Evolutionary conservation across 768 basidiomycete genomes (phyloP), one percentile per base, ranked within the genome.

Genomic region (Boletellus emodensis): DNA sequence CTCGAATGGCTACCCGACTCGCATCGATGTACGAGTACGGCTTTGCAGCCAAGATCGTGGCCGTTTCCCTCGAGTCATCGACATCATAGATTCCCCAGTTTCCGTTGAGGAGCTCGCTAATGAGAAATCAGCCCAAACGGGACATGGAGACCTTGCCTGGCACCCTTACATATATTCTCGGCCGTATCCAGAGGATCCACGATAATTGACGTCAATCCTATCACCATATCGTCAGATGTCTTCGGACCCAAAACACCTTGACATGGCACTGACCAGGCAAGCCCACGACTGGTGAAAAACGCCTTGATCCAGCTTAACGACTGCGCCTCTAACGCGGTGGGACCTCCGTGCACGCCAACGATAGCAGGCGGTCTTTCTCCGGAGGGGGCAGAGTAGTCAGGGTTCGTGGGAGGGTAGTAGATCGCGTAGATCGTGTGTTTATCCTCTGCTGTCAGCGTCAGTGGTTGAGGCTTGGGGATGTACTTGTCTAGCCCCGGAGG

Each of bases 31-130:
- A 75, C 13, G 74, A 67, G 6, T n/a, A 12, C 0, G 75, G 72
- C 1, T 59, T 52, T 7, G 56, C 39, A 8, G 79, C 70, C 10
- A 59, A 14, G 3, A 40, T 14, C 15, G 11, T 22, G 4, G 43
- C 42, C 3, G 83, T 79, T 15, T 57, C 40, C 8, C 33, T 76
- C 53, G 79, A 79, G 59, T 92, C 89, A 6, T 75, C 63, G 1
- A 84, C 77, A 52, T 92, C 89, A 7, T 82, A 77, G 11, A 85
- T 57, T 3, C 89, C 89, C 89, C 89, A 92, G 4, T 79, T 67
- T 2, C 76, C 75, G 34, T 71, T 68, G 6, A 90, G 78, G 11
- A 81, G 77, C 15, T 82, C 74, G 35, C 61, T 62, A 71, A n/a
- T 11, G 3, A 69, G 24, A 37, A 8, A 26, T 59, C 28, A 48